Percentiles rank a stretch among this genome's conserved stretches.
Conservation (phyloP, 2,329 filamentous ascomycete genomes). For the Fusarium heterosporum region DNA sequence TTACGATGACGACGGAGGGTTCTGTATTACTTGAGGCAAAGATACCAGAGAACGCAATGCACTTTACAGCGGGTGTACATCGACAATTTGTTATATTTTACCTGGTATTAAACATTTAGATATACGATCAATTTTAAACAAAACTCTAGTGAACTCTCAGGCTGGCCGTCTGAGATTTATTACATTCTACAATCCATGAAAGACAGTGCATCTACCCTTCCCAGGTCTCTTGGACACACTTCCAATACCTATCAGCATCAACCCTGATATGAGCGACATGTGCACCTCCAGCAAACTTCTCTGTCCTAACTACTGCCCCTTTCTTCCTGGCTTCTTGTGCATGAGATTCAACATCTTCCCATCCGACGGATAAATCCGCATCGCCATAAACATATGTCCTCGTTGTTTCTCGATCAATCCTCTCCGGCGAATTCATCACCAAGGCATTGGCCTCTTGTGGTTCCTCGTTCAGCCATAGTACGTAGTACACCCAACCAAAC, state of each 20-base stretch:
- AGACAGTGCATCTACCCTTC: constrained; percentile 37
- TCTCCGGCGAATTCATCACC: constrained; percentile 52
- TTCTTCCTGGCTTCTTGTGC: constrained; percentile 54
- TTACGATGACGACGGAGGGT: not conserved
- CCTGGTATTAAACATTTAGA: too few relatives aligned
- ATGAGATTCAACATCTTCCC: constrained; percentile 61
- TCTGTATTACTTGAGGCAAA: constrained; percentile 2
- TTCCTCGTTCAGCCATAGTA: constrained; percentile 47
- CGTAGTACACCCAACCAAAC: constrained; percentile 49
- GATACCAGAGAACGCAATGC: not conserved
- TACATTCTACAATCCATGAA: too few relatives aligned
- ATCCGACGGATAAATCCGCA: constrained; percentile 61
- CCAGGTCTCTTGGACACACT: constrained; percentile 60
- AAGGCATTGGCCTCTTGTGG: constrained; percentile 52
- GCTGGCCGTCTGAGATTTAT: too few relatives aligned
- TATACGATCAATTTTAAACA: too few relatives aligned
- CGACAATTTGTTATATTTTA: too few relatives aligned
- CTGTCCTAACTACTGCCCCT: constrained; percentile 58
- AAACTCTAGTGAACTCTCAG: too few relatives aligned
- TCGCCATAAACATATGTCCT: constrained; percentile 66
- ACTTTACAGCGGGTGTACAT: too few relatives aligned
- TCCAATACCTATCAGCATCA: constrained; percentile 64
- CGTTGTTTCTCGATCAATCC: constrained; percentile 54
- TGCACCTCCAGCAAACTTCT: constrained; percentile 59
- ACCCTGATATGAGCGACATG: constrained; percentile 64